phyloP scores from a whole-genome alignment of 1,284 basidiomycete genomes.

The Leccinum proliferum region DNA sequence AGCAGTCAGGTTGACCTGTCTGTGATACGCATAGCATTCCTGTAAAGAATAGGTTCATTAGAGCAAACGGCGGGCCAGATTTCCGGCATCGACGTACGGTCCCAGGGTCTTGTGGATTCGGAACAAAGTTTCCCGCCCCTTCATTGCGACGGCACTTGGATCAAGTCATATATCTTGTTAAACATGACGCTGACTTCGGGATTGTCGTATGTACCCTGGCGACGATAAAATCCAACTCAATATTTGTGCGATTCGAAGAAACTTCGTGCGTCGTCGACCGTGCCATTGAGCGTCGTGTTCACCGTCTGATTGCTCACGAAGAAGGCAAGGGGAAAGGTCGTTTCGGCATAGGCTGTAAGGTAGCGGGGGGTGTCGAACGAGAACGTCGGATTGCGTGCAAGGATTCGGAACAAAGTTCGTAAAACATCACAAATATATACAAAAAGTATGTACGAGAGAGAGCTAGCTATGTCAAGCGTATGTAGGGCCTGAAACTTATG shows the following conservation, averaged over 20 bases:
- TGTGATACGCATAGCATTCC: constrained; percentile 19
- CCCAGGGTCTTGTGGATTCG: constrained; percentile 8
- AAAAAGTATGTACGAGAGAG: no score
- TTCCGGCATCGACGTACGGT: constrained; percentile 12
- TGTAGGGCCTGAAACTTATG: no score
- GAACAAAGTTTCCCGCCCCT: constrained; percentile 18
- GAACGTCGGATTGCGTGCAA: constrained; percentile 25
- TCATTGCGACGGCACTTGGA: constrained; percentile 16
- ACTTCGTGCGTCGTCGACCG: constrained; percentile 14
- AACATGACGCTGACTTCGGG: constrained; percentile 4
- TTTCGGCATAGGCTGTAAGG: constrained; percentile 18
- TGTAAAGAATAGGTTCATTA: constrained; percentile 7
- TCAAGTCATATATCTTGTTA: background rate
- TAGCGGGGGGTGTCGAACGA: constrained; percentile 19
- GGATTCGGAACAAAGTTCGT: no score
- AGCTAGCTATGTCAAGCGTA: no score
- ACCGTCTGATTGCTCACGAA: constrained; percentile 24
- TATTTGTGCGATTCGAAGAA: constrained; percentile 18
- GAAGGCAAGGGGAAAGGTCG: constrained; percentile 24
- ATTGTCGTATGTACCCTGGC: constrained; percentile 17
- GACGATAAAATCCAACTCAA: constrained; percentile 24
- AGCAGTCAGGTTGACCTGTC: constrained; percentile 19
- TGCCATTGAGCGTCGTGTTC: constrained; percentile 11
- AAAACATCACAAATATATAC: no score
- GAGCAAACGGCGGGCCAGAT: background rate